Evolutionary conservation across 805 yeast species (phyloP), one percentile per base, ranked within the genome.

Genomic region (Kockiozyma suomiensis): DNA sequence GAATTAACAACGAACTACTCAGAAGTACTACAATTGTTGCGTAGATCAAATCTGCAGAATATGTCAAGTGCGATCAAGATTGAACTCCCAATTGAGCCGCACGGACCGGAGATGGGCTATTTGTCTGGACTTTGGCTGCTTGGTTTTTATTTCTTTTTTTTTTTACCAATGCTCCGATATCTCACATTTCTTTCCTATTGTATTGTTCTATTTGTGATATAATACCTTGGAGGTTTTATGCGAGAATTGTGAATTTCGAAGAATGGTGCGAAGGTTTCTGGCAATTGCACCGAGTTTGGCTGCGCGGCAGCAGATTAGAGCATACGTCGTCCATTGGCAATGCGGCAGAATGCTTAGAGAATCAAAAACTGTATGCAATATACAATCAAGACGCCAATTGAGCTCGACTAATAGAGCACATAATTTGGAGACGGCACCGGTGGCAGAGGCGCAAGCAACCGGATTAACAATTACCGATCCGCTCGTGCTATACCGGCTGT

Each of bases 401-500:
- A 30, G 33, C 33, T 6, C 33, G 6, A 30, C 33, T 10, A 10
- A 6, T 30, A 6, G 10, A 30, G 6, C 10, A n/a, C 42, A 38
- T 38, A 4, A 12, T 10, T 17, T 8, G 42, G 42, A 33, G 12
- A 13, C 38, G 38, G n/a, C 12, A n/a, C 38, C 19, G 19, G 42
- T 5, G 2, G 19, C n/a, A 2, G 21, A 38, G 19, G 10, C 17
- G 7, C 28, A 41, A 26, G 2, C 32, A 30, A 32, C 42, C 2
- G 62, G 58, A 6, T 50, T 81, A 42, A 67, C 82, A 4, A 75
- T 84, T 30, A 86, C 91, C 0, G 92, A 87, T 69, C 91, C 92
- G 0, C 78, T 81, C 45, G 62, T 78, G 4, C 66, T 86, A 1
- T 87, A 87, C 66, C 81, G 81, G 61, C 79, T 78, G 61, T 79